phyloP scores from a whole-genome alignment of 2,329 filamentous ascomycete genomes.

The Lachnellula subtilissima region DNA sequence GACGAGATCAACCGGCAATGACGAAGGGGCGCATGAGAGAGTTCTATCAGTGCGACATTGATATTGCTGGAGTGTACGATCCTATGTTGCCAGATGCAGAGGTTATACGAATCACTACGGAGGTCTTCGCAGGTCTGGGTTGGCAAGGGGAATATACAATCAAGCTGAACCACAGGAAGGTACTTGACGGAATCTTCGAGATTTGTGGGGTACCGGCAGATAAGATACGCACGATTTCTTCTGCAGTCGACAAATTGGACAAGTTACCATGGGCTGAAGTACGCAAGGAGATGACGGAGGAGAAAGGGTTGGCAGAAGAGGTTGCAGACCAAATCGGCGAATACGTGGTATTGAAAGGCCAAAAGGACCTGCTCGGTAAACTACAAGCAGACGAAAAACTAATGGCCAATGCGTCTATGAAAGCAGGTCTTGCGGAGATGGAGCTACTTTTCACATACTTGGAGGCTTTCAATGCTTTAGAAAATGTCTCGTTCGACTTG shows the following conservation, averaged over 20 bases:
- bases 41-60: conserved; percentile 97
- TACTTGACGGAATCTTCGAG: conserved; percentile 86
- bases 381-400: conserved; percentile 65
- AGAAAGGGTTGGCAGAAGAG: conserved; percentile 73
- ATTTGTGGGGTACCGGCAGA: conserved; percentile 84
- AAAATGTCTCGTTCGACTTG: conserved; percentile 81
- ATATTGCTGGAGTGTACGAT: conserved; percentile 85
- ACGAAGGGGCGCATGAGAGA: conserved; percentile 91
- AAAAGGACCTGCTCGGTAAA: conserved; percentile 66
- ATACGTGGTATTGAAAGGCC: conserved; percentile 75
- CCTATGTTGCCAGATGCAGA: conserved; percentile 91
- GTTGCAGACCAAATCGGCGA: conserved; percentile 84
- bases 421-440: conserved; percentile 78
- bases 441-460: conserved; percentile 76
- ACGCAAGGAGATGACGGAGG: conserved; percentile 85
- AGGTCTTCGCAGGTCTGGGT: conserved; percentile 77
- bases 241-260: conserved; percentile 92
- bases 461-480: conserved; percentile 66
- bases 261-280: conserved; percentile 90
- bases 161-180: conserved; percentile 93
- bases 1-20: conserved; percentile 77
- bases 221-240: conserved; percentile 84
- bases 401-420: conserved; percentile 66
- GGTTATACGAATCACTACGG: conserved; percentile 75
- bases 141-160: conserved; percentile 67